phyloP scores from a whole-genome alignment of 306 rosid species.

The Astragalus glycyphyllos region DNA sequence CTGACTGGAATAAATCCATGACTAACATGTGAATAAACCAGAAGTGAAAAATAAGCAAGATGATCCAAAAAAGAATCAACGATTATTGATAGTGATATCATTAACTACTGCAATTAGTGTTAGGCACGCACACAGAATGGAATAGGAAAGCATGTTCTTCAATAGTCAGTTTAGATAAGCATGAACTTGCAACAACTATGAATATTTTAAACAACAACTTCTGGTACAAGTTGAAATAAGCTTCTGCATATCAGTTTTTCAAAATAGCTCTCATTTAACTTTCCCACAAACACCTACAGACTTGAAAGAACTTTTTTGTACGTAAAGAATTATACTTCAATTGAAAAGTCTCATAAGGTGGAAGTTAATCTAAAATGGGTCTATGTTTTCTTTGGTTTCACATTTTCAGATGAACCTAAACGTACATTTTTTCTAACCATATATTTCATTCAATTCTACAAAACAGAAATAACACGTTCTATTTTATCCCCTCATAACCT shows the following conservation, averaged over 20 bases:
- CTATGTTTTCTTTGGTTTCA: background rate
- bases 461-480: background rate
- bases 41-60: too few species aligned
- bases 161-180: background rate
- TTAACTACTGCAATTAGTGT: background rate
- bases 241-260: background rate
- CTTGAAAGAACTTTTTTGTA: background rate
- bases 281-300: background rate
- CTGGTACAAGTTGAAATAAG: too few species aligned
- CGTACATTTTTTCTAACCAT: background rate
- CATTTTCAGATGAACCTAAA: conserved; percentile 3
- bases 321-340: background rate
- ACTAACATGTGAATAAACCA: conserved; percentile 1
- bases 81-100: too few species aligned
- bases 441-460: background rate
- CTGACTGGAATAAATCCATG: background rate
- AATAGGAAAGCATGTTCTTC: background rate
- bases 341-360: background rate
- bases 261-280: background rate
- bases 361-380: background rate
- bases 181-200: background rate
- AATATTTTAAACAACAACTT: too few species aligned
- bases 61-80: too few species aligned
- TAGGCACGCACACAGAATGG: background rate
- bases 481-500: background rate